A percentile compares a stretch with the other conserved stretches of the same genome.
Evolutionary conservation across 805 yeast genomes (phyloP).

Genomic region (Candida sanyiensis): DNA sequence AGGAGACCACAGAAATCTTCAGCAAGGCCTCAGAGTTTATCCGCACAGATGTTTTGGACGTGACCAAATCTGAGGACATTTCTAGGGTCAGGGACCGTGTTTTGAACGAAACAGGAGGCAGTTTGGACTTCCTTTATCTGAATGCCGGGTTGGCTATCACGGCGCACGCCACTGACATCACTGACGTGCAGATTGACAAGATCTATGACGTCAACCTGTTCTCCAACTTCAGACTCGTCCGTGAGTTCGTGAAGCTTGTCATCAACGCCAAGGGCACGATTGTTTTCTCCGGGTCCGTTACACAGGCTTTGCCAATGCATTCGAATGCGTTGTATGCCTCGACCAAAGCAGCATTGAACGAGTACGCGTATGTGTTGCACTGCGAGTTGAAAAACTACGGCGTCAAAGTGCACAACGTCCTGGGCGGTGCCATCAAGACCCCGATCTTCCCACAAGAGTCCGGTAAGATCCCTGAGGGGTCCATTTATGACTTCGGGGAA

Average conservation of each 20-base stretch:
- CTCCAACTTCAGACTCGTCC: slow-evolving; percentile 35
- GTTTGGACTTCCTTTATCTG: slow-evolving; percentile 35
- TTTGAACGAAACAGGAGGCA: slow-evolving; percentile 26
- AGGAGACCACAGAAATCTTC: slow-evolving; percentile 25
- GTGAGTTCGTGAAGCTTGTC: slow-evolving; percentile 31
- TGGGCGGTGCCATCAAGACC: slow-evolving; percentile 39
- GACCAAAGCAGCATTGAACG: slow-evolving; percentile 40
- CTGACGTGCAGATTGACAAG: slow-evolving; percentile 24
- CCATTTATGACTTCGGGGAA: slow-evolving; percentile 20
- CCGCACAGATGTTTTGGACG: slow-evolving; percentile 26
- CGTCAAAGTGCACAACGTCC: slow-evolving; percentile 35
- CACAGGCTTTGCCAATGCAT: slow-evolving; percentile 33
- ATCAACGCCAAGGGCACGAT: slow-evolving; percentile 35
- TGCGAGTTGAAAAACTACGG: slow-evolving; percentile 37
- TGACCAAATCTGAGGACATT: slow-evolving; percentile 30
- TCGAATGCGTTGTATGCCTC: slow-evolving; percentile 33
- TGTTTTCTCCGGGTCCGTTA: slow-evolving; percentile 37
- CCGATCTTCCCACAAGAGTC: slow-evolving; percentile 23
- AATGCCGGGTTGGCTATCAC: slow-evolving; percentile 34
- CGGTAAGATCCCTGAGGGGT: slow-evolving; percentile 11
- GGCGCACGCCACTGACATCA: slow-evolving; percentile 31
- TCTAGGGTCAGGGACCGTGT: slow-evolving; percentile 20
- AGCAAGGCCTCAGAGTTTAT: slow-evolving; percentile 2
- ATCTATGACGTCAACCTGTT: slow-evolving; percentile 33
- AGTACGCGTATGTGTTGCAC: slow-evolving; percentile 33